A percentile compares a stretch with the other conserved stretches of the same genome.
Conservation (phyloP, 2,329 filamentous ascomycete genomes). For the Diaporthe citrichinensis region DNA sequence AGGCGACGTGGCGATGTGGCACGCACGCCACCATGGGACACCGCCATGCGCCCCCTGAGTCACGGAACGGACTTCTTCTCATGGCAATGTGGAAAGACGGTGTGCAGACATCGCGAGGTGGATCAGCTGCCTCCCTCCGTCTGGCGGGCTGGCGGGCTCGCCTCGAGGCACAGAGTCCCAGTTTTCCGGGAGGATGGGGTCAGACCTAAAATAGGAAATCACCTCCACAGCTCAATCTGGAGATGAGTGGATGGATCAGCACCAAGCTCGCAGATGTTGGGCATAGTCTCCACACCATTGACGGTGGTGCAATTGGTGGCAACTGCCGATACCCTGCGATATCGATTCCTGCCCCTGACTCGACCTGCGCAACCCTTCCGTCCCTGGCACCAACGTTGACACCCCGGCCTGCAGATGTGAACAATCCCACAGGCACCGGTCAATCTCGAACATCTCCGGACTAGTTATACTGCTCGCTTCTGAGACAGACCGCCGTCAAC, state of each 20-base stretch:
- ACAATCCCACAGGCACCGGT: constrained; percentile 34
- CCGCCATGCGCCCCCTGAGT: constrained; percentile 30
- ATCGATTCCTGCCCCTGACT: constrained; percentile 20
- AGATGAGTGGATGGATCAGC: constrained; percentile 24
- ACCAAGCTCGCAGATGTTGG: constrained; percentile 4
- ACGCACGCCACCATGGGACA: constrained; percentile 2
- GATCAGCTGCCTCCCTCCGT: constrained; percentile 32
- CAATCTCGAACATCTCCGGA: background rate
- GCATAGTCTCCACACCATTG: constrained; percentile 28
- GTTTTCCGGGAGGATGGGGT: constrained; percentile 28
- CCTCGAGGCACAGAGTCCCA: constrained; percentile 16
- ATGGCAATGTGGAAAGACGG: constrained; percentile 31
- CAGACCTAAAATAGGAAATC: constrained; percentile 35
- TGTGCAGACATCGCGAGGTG: constrained; percentile 32
- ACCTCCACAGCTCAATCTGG: constrained; percentile 30
- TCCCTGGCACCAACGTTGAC: constrained; percentile 26
- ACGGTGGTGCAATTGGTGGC: constrained; percentile 1
- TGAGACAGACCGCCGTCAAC: constrained; percentile 28
- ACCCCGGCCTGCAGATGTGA: constrained; percentile 29
- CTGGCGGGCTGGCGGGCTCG: constrained; percentile 20
- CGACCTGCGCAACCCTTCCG: constrained; percentile 27
- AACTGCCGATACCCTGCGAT: constrained; percentile 34
- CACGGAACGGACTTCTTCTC: constrained; percentile 22
- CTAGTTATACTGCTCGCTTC: constrained; percentile 7
- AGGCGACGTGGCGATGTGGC: constrained; percentile 9